Evolutionary conservation across 805 yeast species (phyloP), one percentile per base, ranked within the genome.

Genomic region (Zygosaccharomyces siamensis): DNA sequence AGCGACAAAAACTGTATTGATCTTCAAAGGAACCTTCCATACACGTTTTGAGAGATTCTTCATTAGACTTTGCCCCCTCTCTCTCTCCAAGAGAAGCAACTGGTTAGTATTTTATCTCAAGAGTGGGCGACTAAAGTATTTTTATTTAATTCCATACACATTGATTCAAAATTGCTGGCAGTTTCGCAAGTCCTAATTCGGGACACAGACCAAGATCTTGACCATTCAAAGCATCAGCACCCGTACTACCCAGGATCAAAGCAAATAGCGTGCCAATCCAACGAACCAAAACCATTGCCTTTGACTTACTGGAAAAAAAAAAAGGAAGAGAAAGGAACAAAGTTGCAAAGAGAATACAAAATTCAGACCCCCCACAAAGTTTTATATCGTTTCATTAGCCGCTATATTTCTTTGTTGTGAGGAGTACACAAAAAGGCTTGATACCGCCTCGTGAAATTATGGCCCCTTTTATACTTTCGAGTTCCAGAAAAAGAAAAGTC

Each of bases 1-100:
- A 40, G 5, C 36, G 28, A 46, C 64, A 60, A 30, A 46, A 49
- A 7, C 50, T 40, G 10, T 47, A 45, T 32, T 49, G 56, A 14
- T 27, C 36, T 11, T 43, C 50, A 24, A 57, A 54, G 26, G 46
- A 36, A 5, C 39, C 38, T 18, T 20, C 24, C 4, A 59, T 32
- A 44, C 61, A 59, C 37, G 47, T 27, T 2, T 48, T 38, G 35
- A 54, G 20, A 18, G 16, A 24, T 12, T 18, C 33, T 41, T 41
- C 37, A 28, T 41, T 27, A 11, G 35, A 28, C 44, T 41, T 26
- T 26, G 10, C 11, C 11, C 28, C 10, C 28, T 10, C 10, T 26
- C 28, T 10, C 28, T 3, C 12, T 10, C 28, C 10, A 26, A 26
- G 11, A 26, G 28, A 26, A 26, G 28, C 11, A 26, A 26, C 11